Conservation (phyloP, 2,329 filamentous ascomycete genomes). For the Cladorrhinum sp. region DNA sequence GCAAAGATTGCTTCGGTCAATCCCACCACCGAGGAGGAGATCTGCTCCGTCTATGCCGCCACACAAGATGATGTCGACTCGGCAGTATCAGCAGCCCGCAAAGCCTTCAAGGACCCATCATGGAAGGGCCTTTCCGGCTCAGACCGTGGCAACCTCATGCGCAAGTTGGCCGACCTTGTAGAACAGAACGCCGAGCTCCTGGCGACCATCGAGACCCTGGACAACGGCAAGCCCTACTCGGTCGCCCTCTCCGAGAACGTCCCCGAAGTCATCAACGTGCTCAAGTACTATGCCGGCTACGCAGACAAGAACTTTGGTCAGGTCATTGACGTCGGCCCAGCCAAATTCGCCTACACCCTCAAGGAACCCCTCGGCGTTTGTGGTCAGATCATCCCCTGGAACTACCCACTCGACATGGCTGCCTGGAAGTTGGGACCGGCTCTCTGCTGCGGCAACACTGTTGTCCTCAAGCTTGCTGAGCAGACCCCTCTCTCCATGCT, state of each 20-base stretch:
- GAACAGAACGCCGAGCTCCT: conserved; percentile 56
- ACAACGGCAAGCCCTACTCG: conserved; percentile 75
- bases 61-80: conserved; percentile 63
- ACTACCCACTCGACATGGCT: conserved; percentile 74
- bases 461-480: conserved; percentile 63
- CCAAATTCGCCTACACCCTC: conserved; percentile 73
- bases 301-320: conserved; percentile 78
- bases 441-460: conserved; percentile 61
- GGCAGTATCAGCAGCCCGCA: conserved; percentile 67
- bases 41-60: conserved; percentile 68
- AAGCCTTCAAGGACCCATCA: conserved; percentile 62
- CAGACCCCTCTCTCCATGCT: conserved; percentile 62
- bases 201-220: conserved; percentile 65
- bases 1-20: conserved; percentile 66
- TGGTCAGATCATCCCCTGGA: conserved; percentile 77
- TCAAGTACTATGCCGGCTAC: conserved; percentile 76
- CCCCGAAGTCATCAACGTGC: conserved; percentile 43
- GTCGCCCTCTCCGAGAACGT: conserved; percentile 65
- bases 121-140: conserved; percentile 68
- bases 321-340: conserved; percentile 67
- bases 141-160: conserved; percentile 66
- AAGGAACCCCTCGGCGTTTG: conserved; percentile 76
- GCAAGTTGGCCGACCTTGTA: conserved; percentile 67
- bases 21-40: conserved; percentile 66
- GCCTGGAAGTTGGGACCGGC: conserved; percentile 74